Evolutionary conservation across 2,329 filamentous ascomycete genomes (phyloP), one percentile per base, ranked within the genome.

Genomic region (Aureobasidium sp.): DNA sequence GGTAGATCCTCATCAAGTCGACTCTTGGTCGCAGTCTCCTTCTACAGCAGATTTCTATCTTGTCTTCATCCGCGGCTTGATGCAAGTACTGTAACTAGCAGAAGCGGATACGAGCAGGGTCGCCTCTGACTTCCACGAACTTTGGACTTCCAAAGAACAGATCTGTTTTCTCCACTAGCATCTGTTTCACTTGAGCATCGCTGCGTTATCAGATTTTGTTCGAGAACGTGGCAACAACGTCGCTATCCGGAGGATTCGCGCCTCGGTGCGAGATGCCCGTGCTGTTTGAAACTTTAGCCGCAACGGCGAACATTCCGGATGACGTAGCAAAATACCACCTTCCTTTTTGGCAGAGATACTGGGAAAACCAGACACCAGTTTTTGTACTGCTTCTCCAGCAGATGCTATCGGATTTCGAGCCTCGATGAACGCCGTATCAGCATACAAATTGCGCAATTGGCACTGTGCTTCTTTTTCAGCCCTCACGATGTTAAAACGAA

Each of bases 281-380:
- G n/a, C 17, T 55, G 11, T 25, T 9, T 21, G 51, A 31, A 55
- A 55, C 51, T 55, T 43, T 43, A 55, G 51, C 51, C 51, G 51
- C 25, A 55, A 55, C 37, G 37, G 25, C 51, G 51, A 40, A 40
- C 7, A 21, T 53, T 21, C 11, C 13, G 37, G 11, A 43, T 55
- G 51, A 55, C 51, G 51, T 37, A 33, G 17, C 49, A 2, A 10
- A 13, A 40, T 27, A 53, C 33, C 33, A 51, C 49, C 49, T 51
- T 51, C 49, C 49, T 33, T 8, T 51, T 51, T 38, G 19, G 21
- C 5, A 15, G 21, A 2, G 23, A 23, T 23, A 46, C 21, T 13
- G 4, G 11, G 21, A 25, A 3, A 11, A 25, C 40, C 10, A 43
- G n/a, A 50, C n/a, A 35, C 23, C 31, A 10, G 8, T 27, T 38